Evolutionary conservation across 106 monocot genomes (phyloP), one percentile per base, ranked within the genome.

Genomic region (Dendrobium nobile): DNA sequence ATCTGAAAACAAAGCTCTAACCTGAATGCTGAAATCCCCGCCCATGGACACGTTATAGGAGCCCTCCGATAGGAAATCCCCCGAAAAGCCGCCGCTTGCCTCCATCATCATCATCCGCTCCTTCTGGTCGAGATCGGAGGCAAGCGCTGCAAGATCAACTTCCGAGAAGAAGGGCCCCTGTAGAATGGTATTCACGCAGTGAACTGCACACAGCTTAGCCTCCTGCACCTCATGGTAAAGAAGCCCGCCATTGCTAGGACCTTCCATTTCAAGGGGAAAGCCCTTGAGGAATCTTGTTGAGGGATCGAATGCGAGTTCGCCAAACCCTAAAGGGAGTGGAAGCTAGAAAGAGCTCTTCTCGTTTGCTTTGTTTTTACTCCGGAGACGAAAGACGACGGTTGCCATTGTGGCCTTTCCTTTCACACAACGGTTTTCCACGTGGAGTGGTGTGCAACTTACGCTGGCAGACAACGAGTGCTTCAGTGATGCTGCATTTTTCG

Each of bases 211-310:
- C 41, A 96, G 91, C 88, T 96, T 96, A 48, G 84, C 84, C 81
- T 96, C 93, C 85, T 96, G 96, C 28, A 93, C 91, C 90, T 96
- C 93, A 88, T 96, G 96, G 91, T 96, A 96, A 65, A 96, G 86
- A 54, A 96, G 73, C 41, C 96, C 96, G 54, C 93, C 96, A 83
- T 96, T 96, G 89, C 83, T 90, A 28, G 84, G 83, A 48, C 78
- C 83, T 61, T 79, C 89, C 84, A 82, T 82, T 75, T 20, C 47
- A 19, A 19, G 26, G 13, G 9, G 13, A 7, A 72, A 45, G 24
- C 17, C 79, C 61, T 79, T 13, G 78, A n/a, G 22, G 17, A 27
- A 61, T 33, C 37, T 4, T 2, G 33, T 13, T 3, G 20, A 64
- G 24, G n/a, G n/a, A 64, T 6, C 64, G 18, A 37, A 3, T 64